Conservation (phyloP, 495 filamentous ascomycete genomes). For the Astrothelium subdiscretum region DNA sequence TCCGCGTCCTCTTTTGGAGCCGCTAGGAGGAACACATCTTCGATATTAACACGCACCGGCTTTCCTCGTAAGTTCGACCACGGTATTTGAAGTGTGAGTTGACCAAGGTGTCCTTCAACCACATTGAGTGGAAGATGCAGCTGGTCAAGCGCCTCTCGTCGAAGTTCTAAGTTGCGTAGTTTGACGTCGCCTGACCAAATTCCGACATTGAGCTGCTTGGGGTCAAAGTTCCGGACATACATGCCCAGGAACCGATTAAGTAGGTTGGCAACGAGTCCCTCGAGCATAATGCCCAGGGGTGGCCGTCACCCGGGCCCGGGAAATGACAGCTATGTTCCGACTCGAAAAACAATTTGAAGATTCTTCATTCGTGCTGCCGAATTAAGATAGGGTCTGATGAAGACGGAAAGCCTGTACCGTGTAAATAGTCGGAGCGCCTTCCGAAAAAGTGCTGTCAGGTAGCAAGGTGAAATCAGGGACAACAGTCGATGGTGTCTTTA, state of each 20-base stretch:
- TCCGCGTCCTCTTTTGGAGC: conserved; percentile 88
- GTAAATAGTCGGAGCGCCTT: too few relatives aligned
- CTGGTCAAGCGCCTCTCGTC: conserved; percentile 90
- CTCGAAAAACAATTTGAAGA: background rate
- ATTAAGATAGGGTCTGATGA: background rate
- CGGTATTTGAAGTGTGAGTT: conserved; percentile 82
- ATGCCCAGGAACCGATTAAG: conserved; percentile 98
- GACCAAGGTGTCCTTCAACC: conserved; percentile 83
- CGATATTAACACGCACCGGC: conserved; percentile 85
- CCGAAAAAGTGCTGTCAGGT: too few relatives aligned
- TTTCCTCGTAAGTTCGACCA: conserved; percentile 94
- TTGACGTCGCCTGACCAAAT: conserved; percentile 98
- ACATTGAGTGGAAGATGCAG: conserved; percentile 92
- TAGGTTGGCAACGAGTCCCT: conserved; percentile 67
- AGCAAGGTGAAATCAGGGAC: too few relatives aligned
- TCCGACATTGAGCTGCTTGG: conserved; percentile 89
- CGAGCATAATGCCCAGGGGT: conserved; percentile 45
- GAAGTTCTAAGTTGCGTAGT: conserved; percentile 79
- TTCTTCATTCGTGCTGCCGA: background rate
- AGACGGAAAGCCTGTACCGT: background rate
- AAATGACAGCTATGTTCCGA: background rate
- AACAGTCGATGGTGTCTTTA: too few relatives aligned
- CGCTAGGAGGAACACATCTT: conserved; percentile 91
- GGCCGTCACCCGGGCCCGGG: conserved; percentile 26
- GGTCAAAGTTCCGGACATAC: conserved; percentile 98